Base-by-base conservation (phyloP, 495 filamentous ascomycete genomes). In the Bacidia gigantensis region DNA sequence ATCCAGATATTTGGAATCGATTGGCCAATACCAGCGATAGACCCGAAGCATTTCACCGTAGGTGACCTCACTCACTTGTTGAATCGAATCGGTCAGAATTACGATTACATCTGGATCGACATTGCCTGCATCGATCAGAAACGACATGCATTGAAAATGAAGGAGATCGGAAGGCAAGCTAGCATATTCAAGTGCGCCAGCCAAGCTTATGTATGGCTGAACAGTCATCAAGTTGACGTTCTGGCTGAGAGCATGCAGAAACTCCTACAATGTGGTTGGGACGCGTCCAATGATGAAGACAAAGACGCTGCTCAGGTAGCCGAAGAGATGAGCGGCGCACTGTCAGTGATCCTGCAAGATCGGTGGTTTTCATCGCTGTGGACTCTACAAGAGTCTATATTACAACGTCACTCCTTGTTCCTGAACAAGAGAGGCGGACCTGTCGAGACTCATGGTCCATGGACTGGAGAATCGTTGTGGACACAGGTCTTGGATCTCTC, bases 81-180 rank as follows among this genome's bases (percentile, higher is more conserved):
- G 29, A 5, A 35, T 7, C 29, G 14, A 35, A 35, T 35, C 29
- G 14, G 14, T 14, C 29, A 7, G 7, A 35, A 35, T 5, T 35
- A 7, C 14, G 29, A 35, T 7, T 7, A 35, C 26, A 20, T 51
- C 23, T 51, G 49, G 49, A 51, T 51, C 26, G 49, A 51, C 39
- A 42, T 42, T 18, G 29, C 38, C 24, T 51, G 49, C 32, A 51
- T 51, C 22, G 49, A 51, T n/a, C 49, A 51, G 49, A 32, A 51
- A 32, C 11, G 35, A 12, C 23, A 48, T 18, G 14, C n/a, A 2
- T 23, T 26, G n/a, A 48, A 48, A 14, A 26, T 26, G 17, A 1
- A 2, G 7, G 45, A 48, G 45, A 48, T 49, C 18, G 46, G 46
- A 11, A 24, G 24, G 23, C 46, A 49, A 18, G 46, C 46, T 17